A percentile compares a stretch with the other conserved stretches of the same genome.
phyloP scores from a whole-genome alignment of 2,329 filamentous ascomycete genomes.

The Claviceps spartinae region DNA sequence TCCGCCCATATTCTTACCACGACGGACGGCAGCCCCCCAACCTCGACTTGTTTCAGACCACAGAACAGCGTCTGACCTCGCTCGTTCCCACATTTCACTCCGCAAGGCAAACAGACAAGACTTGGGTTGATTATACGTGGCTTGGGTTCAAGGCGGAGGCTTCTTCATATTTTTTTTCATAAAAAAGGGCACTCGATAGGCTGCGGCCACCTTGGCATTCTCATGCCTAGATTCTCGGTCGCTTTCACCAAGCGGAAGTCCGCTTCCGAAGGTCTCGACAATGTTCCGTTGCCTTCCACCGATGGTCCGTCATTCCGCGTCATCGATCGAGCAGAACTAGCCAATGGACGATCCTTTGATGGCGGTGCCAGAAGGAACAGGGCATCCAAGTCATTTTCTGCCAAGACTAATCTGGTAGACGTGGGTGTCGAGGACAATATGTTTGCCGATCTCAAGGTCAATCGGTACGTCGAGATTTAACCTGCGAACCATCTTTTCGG shows the following conservation, averaged over 20 bases:
- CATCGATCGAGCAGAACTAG: slow-evolving; percentile 37
- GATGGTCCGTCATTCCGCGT: slow-evolving; percentile 44
- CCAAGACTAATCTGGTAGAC: slow-evolving; percentile 24
- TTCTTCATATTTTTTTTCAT: neutral
- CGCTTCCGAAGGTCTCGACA: slow-evolving; percentile 39
- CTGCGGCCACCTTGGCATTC: slow-evolving; percentile 15
- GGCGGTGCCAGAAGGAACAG: slow-evolving; percentile 31
- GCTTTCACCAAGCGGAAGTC: slow-evolving; percentile 47
- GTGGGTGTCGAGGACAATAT: slow-evolving; percentile 42
- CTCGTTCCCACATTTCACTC: neutral
- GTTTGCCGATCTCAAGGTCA: slow-evolving; percentile 41
- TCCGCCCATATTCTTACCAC: neutral
- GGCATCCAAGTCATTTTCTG: slow-evolving; percentile 21
- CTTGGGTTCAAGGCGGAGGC: neutral
- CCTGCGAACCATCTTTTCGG: neutral
- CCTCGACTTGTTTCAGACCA: neutral
- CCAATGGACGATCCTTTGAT: slow-evolving; percentile 34
- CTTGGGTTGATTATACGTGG: neutral
- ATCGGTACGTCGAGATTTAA: slow-evolving; percentile 32
- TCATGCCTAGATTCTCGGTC: slow-evolving; percentile 51
- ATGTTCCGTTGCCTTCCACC: slow-evolving; percentile 29
- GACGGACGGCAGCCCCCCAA: neutral
- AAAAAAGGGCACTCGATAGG: neutral
- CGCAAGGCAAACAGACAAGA: neutral
- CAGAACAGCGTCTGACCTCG: neutral